These are phyloP conservation scores for Pseudoneurospora amorphoporcata DNA, from an alignment of 495 filamentous ascomycete genomes.

Conservation along the genomic window DNA sequence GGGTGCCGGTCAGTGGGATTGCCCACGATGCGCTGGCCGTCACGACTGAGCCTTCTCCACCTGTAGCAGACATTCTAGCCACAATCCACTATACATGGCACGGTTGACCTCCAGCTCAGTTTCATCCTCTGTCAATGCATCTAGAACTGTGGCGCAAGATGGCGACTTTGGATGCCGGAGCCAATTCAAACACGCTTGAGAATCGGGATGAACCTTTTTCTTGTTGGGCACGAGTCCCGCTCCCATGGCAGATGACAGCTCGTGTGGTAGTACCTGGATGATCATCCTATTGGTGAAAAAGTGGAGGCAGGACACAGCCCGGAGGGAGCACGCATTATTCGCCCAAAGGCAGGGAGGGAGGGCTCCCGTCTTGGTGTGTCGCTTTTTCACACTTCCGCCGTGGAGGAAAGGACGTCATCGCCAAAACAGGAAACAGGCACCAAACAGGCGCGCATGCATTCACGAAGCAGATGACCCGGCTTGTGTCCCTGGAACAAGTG, in stretches of 20 bases:
- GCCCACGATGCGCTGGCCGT: not conserved
- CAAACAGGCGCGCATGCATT: not conserved
- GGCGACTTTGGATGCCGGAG: not conserved
- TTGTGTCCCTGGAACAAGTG: not conserved
- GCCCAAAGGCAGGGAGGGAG: not conserved
- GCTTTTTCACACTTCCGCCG: not conserved
- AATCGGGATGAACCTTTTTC: not conserved
- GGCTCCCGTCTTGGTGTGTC: not conserved
- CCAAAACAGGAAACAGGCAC: conserved; percentile 2
- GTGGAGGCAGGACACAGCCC: not conserved
- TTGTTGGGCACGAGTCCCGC: not conserved
- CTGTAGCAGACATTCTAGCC: not conserved
- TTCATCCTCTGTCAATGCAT: not conserved
- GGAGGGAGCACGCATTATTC: not conserved
- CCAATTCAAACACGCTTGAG: not conserved
- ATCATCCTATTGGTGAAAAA: not conserved
- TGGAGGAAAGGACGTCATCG: conserved; percentile 1
- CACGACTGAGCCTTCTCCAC: not conserved
- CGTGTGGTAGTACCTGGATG: not conserved
- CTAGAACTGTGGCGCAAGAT: not conserved
- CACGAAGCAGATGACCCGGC: not conserved
- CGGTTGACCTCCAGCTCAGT: not conserved
- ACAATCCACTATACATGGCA: not conserved
- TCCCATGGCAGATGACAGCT: not conserved
- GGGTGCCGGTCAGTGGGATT: not conserved